These are phyloP conservation scores for Endothia cerciana DNA, from an alignment of 2,329 filamentous ascomycete species.

Conservation along the genomic window DNA sequence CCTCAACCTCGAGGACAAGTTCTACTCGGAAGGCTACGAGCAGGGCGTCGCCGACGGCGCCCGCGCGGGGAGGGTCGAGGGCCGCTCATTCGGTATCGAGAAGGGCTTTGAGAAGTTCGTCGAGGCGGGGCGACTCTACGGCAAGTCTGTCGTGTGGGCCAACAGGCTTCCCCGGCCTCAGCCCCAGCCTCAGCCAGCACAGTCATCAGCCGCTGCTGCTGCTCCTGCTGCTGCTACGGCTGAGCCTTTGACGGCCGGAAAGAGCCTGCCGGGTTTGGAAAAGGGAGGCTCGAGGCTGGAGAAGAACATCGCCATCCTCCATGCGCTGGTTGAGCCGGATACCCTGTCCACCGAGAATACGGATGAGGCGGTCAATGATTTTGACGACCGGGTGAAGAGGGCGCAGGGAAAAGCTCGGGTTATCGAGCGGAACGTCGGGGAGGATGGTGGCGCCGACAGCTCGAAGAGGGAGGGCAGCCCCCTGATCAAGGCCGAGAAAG, in stretches of 20 bases:
- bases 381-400: slow-evolving; percentile 85
- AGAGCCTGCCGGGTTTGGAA: slow-evolving; percentile 45
- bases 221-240: neutral
- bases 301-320: slow-evolving; percentile 76
- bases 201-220: slow-evolving; percentile 1
- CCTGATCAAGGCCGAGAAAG: neutral
- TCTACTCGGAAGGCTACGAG: slow-evolving; percentile 81
- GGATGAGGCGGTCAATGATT: slow-evolving; percentile 87
- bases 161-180: slow-evolving; percentile 59
- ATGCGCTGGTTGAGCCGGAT: slow-evolving; percentile 77
- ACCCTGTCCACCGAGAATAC: slow-evolving; percentile 80
- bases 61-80: slow-evolving; percentile 80
- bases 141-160: slow-evolving; percentile 81
- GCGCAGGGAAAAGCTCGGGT: slow-evolving; percentile 85
- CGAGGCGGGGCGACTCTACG: slow-evolving; percentile 77
- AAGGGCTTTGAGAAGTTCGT: slow-evolving; percentile 93
- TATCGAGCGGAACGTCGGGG: slow-evolving; percentile 70
- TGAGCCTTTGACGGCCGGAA: neutral
- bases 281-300: slow-evolving; percentile 58
- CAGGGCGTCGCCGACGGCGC: slow-evolving; percentile 77
- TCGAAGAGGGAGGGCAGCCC: neutral
- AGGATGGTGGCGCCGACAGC: slow-evolving; percentile 32
- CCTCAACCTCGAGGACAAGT: slow-evolving; percentile 66
- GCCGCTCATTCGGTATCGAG: slow-evolving; percentile 85
- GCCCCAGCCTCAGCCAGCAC: slow-evolving; percentile 16